These are phyloP conservation scores for Pinguiococcus pyrenoidosus DNA, from an alignment of 108 stramenopile species.

Conservation along the genomic window DNA sequence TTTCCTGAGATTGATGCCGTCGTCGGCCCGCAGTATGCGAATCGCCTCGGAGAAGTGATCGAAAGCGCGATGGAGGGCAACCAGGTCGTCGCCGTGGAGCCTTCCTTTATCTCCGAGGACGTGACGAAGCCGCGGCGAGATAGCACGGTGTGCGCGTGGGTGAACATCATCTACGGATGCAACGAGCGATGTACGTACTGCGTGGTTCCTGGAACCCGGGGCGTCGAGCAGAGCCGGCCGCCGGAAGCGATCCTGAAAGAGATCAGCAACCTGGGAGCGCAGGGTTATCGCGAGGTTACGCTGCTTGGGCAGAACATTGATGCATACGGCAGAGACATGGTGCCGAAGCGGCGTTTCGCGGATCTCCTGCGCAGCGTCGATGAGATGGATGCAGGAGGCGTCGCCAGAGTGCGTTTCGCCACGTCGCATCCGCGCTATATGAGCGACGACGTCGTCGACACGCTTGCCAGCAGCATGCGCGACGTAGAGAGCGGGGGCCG, in stretches of 20 bases:
- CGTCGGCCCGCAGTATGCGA: slow-evolving; percentile 82
- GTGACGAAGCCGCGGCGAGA: slow-evolving; percentile 68
- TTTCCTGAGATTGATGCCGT: slow-evolving; percentile 85
- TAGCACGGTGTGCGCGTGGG: slow-evolving; percentile 73
- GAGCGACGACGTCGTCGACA: slow-evolving; percentile 76
- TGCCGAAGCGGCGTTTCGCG: slow-evolving; percentile 73
- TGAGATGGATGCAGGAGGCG: slow-evolving; percentile 19
- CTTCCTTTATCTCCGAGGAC: slow-evolving; percentile 85
- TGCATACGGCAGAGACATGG: slow-evolving; percentile 78
- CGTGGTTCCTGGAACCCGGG: slow-evolving; percentile 79
- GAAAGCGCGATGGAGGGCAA: slow-evolving; percentile 74
- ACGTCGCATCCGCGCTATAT: slow-evolving; percentile 94
- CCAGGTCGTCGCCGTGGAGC: slow-evolving; percentile 78
- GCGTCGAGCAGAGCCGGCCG: slow-evolving; percentile 74
- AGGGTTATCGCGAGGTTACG: slow-evolving; percentile 71
- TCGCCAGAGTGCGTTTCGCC: slow-evolving; percentile 72
- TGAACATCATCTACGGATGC: slow-evolving; percentile 80
- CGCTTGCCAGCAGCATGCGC: slow-evolving; percentile 76
- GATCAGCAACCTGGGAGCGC: slow-evolving; percentile 53
- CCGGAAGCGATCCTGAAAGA: slow-evolving; percentile 68
- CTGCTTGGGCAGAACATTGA: slow-evolving; percentile 89
- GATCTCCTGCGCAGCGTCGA: slow-evolving; percentile 71
- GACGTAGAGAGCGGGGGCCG: too few relatives aligned
- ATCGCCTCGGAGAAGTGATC: slow-evolving; percentile 75
- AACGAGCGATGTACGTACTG: slow-evolving; percentile 94